Conservation (phyloP, 192 early-diverging fungal genomes). For the Podila minutissima region DNA sequence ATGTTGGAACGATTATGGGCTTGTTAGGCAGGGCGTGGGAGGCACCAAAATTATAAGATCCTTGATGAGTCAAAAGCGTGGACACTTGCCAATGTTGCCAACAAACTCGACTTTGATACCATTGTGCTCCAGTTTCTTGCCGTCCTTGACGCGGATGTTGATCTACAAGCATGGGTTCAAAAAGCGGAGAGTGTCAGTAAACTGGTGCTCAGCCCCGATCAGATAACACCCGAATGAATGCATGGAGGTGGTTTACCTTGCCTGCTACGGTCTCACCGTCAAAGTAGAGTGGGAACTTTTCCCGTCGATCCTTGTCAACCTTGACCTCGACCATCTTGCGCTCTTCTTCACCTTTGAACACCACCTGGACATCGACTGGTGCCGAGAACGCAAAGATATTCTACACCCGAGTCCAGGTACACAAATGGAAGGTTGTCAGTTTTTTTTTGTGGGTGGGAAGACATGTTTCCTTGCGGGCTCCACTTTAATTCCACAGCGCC, state of each 20-base stretch:
- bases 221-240: not conserved
- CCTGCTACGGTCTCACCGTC: constrained; percentile 96
- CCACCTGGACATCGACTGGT: constrained; percentile 89
- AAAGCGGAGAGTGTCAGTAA: not conserved
- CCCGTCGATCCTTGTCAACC: constrained; percentile 90
- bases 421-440: too few relatives aligned
- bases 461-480: too few relatives aligned
- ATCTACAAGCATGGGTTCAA: constrained; percentile 55
- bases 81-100: constrained; percentile 86
- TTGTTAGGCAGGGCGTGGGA: not conserved
- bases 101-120: constrained; percentile 99
- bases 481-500: too few relatives aligned
- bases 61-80: too few relatives aligned
- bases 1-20: not conserved
- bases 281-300: constrained; percentile 95
- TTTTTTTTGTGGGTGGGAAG: too few relatives aligned
- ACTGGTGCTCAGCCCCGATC: not conserved
- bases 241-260: constrained; percentile 68
- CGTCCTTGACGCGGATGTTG: constrained; percentile 81
- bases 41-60: too few relatives aligned
- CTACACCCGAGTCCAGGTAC: constrained; percentile 6
- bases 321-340: constrained; percentile 94
- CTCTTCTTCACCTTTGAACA: constrained; percentile 85
- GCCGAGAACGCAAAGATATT: constrained; percentile 85
- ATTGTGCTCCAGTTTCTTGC: constrained; percentile 95